Evolutionary conservation across 2,329 filamentous ascomycete genomes (phyloP).

Genomic region (Verticillium nonalfalfae): DNA sequence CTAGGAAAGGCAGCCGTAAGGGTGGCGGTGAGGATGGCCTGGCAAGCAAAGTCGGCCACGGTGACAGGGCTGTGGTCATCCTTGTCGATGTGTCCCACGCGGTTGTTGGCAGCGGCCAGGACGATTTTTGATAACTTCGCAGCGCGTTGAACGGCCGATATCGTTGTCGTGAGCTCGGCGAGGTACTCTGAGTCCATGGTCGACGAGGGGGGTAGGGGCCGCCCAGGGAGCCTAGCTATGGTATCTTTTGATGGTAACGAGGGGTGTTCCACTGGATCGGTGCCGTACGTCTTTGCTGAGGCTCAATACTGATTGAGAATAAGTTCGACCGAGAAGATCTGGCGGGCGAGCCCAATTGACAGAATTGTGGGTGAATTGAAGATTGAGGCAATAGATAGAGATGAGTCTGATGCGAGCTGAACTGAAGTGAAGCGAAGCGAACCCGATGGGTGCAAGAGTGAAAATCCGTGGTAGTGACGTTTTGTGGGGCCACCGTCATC

Average conservation of each 20-base stretch:
- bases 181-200: conserved; percentile 35
- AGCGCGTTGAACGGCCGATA: conserved; percentile 35
- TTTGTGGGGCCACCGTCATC: background rate
- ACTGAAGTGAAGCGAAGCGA: background rate
- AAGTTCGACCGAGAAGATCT: background rate
- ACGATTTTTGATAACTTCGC: conserved; percentile 43
- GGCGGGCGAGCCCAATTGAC: background rate
- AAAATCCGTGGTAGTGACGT: background rate
- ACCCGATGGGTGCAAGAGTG: background rate
- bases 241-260: background rate
- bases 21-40: conserved; percentile 45
- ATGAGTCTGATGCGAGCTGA: background rate
- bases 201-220: background rate
- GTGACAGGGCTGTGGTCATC: conserved; percentile 52
- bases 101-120: conserved; percentile 39
- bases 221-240: background rate
- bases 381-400: background rate
- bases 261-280: background rate
- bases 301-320: background rate
- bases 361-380: background rate
- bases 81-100: conserved; percentile 33
- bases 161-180: conserved; percentile 34
- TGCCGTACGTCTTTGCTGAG: background rate
- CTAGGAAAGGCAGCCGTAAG: conserved; percentile 42
- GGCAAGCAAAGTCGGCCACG: conserved; percentile 53